phyloP scores from a whole-genome alignment of 345 rosid genomes.

The Firmiana major region DNA sequence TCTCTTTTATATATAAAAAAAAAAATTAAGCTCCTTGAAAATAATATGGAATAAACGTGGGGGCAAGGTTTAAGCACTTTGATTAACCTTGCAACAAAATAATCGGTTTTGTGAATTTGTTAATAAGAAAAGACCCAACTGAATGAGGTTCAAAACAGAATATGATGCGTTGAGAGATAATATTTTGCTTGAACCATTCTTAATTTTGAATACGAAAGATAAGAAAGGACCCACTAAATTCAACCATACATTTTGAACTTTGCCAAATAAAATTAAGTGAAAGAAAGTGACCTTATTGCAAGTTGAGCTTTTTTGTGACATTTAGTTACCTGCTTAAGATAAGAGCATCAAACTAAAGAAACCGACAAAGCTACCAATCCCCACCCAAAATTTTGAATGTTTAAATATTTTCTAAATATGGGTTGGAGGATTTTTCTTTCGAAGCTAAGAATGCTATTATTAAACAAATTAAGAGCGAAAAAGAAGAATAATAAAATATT shows the following conservation, averaged over 20 bases:
- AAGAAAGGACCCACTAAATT: not conserved
- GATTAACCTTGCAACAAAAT: not conserved
- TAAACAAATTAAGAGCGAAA: not conserved
- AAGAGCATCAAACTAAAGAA: not conserved
- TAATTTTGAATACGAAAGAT: not conserved
- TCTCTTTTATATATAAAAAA: too few relatives aligned
- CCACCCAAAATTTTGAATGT: not conserved
- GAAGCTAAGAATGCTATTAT: not conserved
- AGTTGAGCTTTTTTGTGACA: not conserved
- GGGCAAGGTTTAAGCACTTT: not conserved
- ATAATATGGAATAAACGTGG: not conserved
- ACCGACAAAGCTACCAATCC: not conserved
- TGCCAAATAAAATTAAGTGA: not conserved
- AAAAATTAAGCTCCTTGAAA: not conserved
- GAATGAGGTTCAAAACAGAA: not conserved
- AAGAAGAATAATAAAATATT: not conserved
- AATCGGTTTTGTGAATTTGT: not conserved
- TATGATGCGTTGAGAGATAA: not conserved
- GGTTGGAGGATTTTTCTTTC: conserved; percentile 2
- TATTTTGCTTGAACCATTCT: not conserved
- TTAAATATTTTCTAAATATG: not conserved
- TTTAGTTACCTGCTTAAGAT: not conserved
- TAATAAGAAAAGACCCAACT: not conserved
- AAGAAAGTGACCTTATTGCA: not conserved
- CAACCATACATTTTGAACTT: not conserved